A percentile compares a stretch with the other conserved stretches of the same genome.
Evolutionary conservation across 129 eudicot species (phyloP).

Genomic region (Chrysanthemum seticuspe): DNA sequence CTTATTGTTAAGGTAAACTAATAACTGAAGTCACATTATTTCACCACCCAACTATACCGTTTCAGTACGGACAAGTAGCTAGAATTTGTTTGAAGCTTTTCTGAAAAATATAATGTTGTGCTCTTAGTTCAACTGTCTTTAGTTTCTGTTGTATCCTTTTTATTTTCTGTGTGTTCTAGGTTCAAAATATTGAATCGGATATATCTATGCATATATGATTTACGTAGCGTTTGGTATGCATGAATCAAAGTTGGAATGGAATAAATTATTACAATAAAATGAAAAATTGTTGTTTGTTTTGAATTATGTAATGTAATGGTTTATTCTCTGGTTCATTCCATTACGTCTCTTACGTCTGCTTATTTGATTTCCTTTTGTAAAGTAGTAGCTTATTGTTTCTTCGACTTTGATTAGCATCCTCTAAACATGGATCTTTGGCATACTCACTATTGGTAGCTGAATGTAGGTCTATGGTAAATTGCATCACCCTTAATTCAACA

Average conservation of each 20-base stretch:
- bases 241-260: too few relatives aligned
- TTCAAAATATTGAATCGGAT: not conserved
- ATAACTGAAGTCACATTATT: too few relatives aligned
- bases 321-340: too few relatives aligned
- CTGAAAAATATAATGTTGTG: not conserved
- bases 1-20: too few relatives aligned
- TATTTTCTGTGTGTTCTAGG: not conserved
- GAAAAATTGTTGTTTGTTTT: too few relatives aligned
- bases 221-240: too few relatives aligned
- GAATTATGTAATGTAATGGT: too few relatives aligned
- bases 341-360: constrained; percentile 9
- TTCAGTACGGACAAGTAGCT: not conserved
- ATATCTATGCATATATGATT: not conserved
- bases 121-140: too few relatives aligned
- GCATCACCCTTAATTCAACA: constrained; percentile 81
- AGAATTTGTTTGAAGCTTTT: not conserved
- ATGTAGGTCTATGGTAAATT: constrained; percentile 94
- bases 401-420: not conserved
- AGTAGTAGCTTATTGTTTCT: not conserved
- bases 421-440: not conserved
- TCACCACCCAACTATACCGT: not conserved
- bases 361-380: not conserved
- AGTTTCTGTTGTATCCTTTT: constrained; percentile 1
- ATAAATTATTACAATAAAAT: too few relatives aligned
- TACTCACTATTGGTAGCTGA: constrained; percentile 6